Evolutionary conservation across 176 grass and related monocot species (phyloP), one percentile per base, ranked within the genome.

Genomic region (Juncus effusus): DNA sequence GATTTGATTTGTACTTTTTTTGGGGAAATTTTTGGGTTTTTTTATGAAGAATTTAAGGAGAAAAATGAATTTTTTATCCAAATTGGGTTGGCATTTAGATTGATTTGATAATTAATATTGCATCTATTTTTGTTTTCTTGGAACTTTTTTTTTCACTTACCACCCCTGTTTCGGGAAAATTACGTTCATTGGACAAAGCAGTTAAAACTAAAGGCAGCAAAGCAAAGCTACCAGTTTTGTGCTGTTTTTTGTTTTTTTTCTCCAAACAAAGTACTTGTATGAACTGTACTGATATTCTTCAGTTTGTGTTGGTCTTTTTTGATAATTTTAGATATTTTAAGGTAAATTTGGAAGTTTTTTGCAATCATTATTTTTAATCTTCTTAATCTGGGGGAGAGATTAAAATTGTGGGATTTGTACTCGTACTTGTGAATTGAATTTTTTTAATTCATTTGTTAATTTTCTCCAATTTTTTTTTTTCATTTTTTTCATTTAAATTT

Each of bases 101-200:
- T 6, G 44, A 47, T 47, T 47, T 47, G 44, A 47, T 47, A 47
- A 47, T 47, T 47, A 9, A 47, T 47, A 47, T 9, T 47, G 9
- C 44, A 47, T 9, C 0, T 47, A 47, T 47, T 47, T 47, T 47
- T 47, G 4, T 72, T 59, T 72, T 72, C 58, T 56, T 59, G 54
- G 69, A 58, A 60, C 53, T 15, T 72, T 47, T 47, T 47, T 28
- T 6, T 60, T 59, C 10, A 59, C 36, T 1, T 44, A 72, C 13
- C 16, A 10, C 9, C 44, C 6, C 42, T 56, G 6, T 70, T 58
- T 71, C 12, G 15, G 37, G 36, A 59, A 72, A 59, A 72, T 12
- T 59, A 44, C 55, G 35, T 70, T 56, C 3, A 14, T 53, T 40
- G 66, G 51, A 13, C 6, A 14, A 28, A 1, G 19, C 19, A 28